Base-by-base conservation (phyloP, 805 yeast species). In the Metschnikowia shivogae region DNA sequence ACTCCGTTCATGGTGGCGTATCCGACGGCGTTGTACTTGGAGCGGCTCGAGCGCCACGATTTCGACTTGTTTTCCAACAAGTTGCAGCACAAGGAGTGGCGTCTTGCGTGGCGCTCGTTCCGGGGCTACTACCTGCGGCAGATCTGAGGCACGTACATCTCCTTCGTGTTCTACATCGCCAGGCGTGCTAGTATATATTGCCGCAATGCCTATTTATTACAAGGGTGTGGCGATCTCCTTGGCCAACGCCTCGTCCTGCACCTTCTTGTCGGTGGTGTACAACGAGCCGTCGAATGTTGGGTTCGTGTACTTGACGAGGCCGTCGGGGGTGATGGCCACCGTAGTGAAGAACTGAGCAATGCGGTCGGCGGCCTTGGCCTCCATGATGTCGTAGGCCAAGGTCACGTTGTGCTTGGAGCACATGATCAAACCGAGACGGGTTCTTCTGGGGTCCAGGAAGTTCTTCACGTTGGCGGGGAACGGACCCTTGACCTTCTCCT, bases 291-390 rank as follows among this genome's bases (percentile, higher is more conserved):
- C 72, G 50, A 83, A 77, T 45, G 72, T 63, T 14, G 87, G 78
- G 14, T 74, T 61, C 39, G 89, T 77, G 57, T 80, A 73, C 68
- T 78, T 81, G 55, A 82, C 78, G 56, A 81, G 69, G 41, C 92
- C 92, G 56, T 79, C 79, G 67, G 81, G 81, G 62, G 89, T 84
- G 57, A 86, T 64, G 30, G 85, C 89, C 58, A 85, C 77, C 39
- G 92, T 86, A 54, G 88, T 78, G 70, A 81, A 84, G 63, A 70
- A 81, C 70, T 85, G 89, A 28, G 86, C 87, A 54, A 86, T 76
- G 47, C 60, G 68, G 63, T 80, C 82, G 48, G 80, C 83, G 52
- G 81, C 80, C 69, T 80, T 82, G 60, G 82, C 89, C 61, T 78
- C 73, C 61, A 74, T 73, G 43, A 85, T 76, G 49, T 84, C 90